Conservation (phyloP, 305 asterid genomes). For the Petunia hybrid region DNA sequence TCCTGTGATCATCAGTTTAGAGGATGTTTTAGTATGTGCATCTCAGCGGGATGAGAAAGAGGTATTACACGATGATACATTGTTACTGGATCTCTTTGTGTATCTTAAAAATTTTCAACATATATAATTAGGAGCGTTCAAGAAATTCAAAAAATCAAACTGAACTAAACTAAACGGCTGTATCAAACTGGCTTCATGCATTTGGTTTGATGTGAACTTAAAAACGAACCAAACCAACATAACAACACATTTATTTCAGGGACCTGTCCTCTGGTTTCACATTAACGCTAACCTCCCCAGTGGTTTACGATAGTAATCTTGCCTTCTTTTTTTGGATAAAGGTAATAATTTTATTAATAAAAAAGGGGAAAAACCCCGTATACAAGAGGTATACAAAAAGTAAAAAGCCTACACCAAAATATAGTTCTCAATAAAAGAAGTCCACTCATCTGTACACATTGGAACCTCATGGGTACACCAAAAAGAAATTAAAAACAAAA, state of each 20-base stretch:
- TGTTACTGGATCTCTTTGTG: not conserved
- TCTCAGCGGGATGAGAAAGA: constrained; percentile 83
- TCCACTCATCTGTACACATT: too few species aligned
- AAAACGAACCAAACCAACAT: not conserved
- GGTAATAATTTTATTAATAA: too few species aligned
- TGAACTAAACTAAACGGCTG: not conserved
- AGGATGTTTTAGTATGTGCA: constrained; percentile 78
- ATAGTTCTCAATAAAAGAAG: too few species aligned
- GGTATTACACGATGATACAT: constrained; percentile 49
- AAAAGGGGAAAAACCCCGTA: too few species aligned
- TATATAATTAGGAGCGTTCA: not conserved
- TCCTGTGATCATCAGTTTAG: constrained; percentile 83
- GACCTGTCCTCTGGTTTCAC: too few species aligned
- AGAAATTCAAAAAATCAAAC: not conserved
- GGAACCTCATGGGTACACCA: too few species aligned
- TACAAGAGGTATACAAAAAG: too few species aligned
- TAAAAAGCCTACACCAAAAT: too few species aligned
- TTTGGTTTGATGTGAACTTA: constrained; percentile 1
- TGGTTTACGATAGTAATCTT: too few species aligned
- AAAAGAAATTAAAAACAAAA: too few species aligned
- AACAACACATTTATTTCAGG: not conserved
- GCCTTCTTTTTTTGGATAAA: too few species aligned
- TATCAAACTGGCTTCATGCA: not conserved
- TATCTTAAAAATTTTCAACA: constrained; percentile 3
- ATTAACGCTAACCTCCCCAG: too few species aligned